Base-by-base conservation (phyloP, 1,284 basidiomycete genomes). In the Naganishia sp. region DNA sequence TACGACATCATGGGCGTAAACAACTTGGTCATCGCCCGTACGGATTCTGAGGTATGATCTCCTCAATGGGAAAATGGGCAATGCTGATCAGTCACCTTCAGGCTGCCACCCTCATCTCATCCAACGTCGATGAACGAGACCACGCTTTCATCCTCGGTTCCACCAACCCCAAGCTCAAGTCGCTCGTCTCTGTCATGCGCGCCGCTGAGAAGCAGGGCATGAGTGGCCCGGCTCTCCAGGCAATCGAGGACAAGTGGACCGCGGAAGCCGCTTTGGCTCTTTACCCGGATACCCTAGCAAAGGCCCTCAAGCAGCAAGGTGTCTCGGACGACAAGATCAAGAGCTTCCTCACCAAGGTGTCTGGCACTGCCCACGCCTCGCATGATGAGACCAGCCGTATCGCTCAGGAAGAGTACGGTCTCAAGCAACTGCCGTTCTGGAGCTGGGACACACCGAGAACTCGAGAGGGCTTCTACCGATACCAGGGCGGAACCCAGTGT, bases 91-190 rank as follows among this genome's bases (percentile, higher is more conserved):
- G 28, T 61, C 46, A 23, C 9, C 16, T 33, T 15, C 43, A 54
- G 52, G 94, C 95, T 9, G 95, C 95, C 3, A 98, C 94, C 1
- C 86, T 99, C 72, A 92, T 99, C 83, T 92, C 94, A 60, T 89
- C 91, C 74, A 98, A 98, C 82, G 92, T 99, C 70, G 96, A 99
- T 80, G 87, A 90, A 74, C 89, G 95, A 46, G 95, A 99, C 82
- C 95, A 99, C 75, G 81, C 92, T 39, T 99, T 97, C 84, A 94
- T 99, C 77, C 87, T 98, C 43, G 95, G 95, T 52, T 86, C 86
- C 65, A 95, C 94, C 55, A 94, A 96, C 80, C 78, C 90, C 11
- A 71, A 76, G 55, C 80, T 86, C 31, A 82, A 82, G 23, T 86
- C 92, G 18, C 84, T 98, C 64, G 90, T 90, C 69, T 83, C 83